Conservation (phyloP, 2,329 filamentous ascomycete genomes). For the Sodiomyces alkalinus region DNA sequence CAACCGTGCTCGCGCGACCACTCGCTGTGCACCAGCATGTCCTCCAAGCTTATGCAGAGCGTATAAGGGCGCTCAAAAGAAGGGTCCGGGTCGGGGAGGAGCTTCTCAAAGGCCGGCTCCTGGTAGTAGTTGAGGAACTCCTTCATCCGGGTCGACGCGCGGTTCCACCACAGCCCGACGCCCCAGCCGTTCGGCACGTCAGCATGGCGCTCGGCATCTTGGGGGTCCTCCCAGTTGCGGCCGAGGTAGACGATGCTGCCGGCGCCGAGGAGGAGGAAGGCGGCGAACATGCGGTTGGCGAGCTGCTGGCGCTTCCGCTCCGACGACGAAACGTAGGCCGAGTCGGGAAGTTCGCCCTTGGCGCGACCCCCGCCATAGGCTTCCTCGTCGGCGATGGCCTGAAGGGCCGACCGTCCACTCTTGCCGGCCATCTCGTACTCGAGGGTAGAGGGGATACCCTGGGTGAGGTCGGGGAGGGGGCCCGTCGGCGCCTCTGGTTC, state of each 20-base stretch:
- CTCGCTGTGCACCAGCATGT: conserved; percentile 86
- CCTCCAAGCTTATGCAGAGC: conserved; percentile 80
- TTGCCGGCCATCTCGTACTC: conserved; percentile 50
- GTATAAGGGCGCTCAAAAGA: conserved; percentile 78
- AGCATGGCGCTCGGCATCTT: conserved; percentile 53
- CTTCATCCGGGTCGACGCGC: conserved; percentile 58
- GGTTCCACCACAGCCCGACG: conserved; percentile 61
- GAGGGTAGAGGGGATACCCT: conserved; percentile 85
- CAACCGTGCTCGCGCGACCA: conserved; percentile 92
- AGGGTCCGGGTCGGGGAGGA: conserved; percentile 71
- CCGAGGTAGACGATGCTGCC: conserved; percentile 60
- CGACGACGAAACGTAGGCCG: conserved; percentile 78
- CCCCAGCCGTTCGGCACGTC: conserved; percentile 72
- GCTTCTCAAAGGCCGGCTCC: conserved; percentile 85
- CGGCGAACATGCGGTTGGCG: conserved; percentile 58
- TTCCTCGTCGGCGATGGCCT: conserved; percentile 9
- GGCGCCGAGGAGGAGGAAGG: conserved; percentile 39
- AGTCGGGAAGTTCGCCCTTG: conserved; percentile 54
- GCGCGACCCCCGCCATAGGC: conserved; percentile 33
- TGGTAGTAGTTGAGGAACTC: conserved; percentile 85
- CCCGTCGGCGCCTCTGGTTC: conserved; percentile 20
- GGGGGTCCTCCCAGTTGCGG: conserved; percentile 73
- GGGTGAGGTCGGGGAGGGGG: conserved; percentile 78
- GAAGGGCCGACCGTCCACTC: conserved; percentile 11
- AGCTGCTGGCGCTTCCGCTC: conserved; percentile 67